Base-by-base conservation (phyloP, 106 monocot genomes). In the Apostasia ramifera region DNA sequence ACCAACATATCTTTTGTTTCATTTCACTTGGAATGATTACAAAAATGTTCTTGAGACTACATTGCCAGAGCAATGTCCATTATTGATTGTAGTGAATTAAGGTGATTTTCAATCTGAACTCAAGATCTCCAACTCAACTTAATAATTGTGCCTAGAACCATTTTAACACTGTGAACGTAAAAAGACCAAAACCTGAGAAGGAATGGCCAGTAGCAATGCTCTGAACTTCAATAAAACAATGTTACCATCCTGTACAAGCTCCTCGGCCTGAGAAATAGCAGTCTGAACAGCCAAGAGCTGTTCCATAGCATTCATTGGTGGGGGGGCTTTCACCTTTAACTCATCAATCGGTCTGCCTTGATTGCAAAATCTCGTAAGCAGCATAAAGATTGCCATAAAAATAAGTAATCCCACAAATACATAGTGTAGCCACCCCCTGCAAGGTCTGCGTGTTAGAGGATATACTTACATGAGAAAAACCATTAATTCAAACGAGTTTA, bases 281-380 rank as follows among this genome's bases (percentile, higher is more conserved):
- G 78, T 98, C 70, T 98, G 86, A 73, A 98, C 87, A 68, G 92
- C 89, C 57, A 98, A 63, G 53, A 98, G 87, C 70, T 98, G 92
- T 68, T 98, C 92, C 92, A 92, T 77, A 7, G 97, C 87, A 73
- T 78, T 98, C 97, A 92, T 87, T 63, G 89, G 41, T 14, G 87
- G 89, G 44, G 97, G 97, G 48, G 83, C 84, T 66, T 13, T 64
- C 53, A 97, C 92, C 66, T 84, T 84, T 1, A 97, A 40, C 65
- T 80, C 76, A 55, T 75, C 79, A 15, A 90, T 66, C 9, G 80
- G 62, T 60, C 73, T 81, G 45, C 89, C 92, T 75, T 81, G 76
- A 68, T 73, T 85, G 75, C 56, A 84, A 49, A 71, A 81, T 82
- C 83, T 76, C 40, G 86, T 85, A 6, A 89, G 53, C 53, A 87